A percentile compares a stretch with the other conserved stretches of the same genome.
Conservation (phyloP, 106 monocot genomes). For the Hemerocallis citrina region DNA sequence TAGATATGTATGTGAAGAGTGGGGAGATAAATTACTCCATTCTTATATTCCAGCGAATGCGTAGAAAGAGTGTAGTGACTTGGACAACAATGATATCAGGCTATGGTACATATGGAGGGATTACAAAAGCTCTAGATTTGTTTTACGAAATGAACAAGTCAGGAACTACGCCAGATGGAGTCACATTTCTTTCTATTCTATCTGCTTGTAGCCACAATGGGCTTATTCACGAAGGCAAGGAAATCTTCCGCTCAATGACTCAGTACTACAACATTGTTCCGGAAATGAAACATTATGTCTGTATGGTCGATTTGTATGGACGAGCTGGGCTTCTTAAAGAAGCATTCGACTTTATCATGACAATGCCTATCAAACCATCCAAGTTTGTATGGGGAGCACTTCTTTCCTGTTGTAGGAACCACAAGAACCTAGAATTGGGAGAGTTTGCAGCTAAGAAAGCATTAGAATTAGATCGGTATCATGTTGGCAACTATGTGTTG, state of each 20-base stretch:
- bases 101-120: constrained; percentile 27
- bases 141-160: constrained; percentile 21
- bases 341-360: constrained; percentile 24
- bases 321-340: constrained; percentile 26
- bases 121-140: constrained; percentile 14
- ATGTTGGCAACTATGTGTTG: constrained; percentile 29
- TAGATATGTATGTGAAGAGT: constrained; percentile 38
- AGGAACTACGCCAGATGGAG: constrained; percentile 30
- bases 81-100: constrained; percentile 33
- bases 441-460: constrained; percentile 30
- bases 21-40: constrained; percentile 19
- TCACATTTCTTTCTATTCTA: constrained; percentile 29
- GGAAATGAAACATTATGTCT: constrained; percentile 33
- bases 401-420: constrained; percentile 40
- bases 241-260: constrained; percentile 27
- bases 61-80: constrained; percentile 21
- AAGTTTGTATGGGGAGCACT: constrained; percentile 37
- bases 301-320: constrained; percentile 45
- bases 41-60: constrained; percentile 21
- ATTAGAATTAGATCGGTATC: constrained; percentile 21
- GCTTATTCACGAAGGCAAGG: constrained; percentile 26
- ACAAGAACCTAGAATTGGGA: constrained; percentile 33
- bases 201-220: constrained; percentile 47
- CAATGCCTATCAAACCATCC: constrained; percentile 28
- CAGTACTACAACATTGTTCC: constrained; percentile 20